Conservation (phyloP, 2,329 filamentous ascomycete species). For the Westerdykella aurantiaca region DNA sequence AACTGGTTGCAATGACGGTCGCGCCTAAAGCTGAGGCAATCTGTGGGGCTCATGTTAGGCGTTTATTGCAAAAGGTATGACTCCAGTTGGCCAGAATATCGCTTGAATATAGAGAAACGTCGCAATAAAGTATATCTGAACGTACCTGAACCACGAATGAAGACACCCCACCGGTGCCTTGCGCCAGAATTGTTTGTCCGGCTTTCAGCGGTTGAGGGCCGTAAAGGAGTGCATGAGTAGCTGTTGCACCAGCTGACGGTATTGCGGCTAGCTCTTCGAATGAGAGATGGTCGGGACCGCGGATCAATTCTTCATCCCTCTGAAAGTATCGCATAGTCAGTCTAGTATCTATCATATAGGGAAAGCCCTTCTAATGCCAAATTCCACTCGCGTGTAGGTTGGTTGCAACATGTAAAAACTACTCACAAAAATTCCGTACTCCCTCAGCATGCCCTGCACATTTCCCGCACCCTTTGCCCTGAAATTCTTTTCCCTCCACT, state of each 20-base stretch:
- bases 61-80: background rate
- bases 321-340: background rate
- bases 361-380: too few species aligned
- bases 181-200: conserved; percentile 3
- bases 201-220: conserved; percentile 2
- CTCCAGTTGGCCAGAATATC: background rate
- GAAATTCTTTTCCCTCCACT: background rate
- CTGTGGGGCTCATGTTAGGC: background rate
- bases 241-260: conserved; percentile 4
- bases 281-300: conserved; percentile 5
- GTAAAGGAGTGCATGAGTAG: conserved; percentile 8
- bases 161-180: conserved; percentile 6
- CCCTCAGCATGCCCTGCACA: conserved; percentile 7
- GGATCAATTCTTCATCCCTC: conserved; percentile 8
- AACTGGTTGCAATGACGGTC: conserved; percentile 47
- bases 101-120: conserved; percentile 28
- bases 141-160: conserved; percentile 6
- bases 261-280: conserved; percentile 7
- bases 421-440: conserved; percentile 11
- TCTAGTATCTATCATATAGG: too few species aligned
- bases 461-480: conserved; percentile 5
- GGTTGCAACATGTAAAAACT: background rate
- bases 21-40: conserved; percentile 45
- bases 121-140: too few species aligned
- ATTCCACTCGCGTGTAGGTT: too few species aligned